Evolutionary conservation across 768 basidiomycete species (phyloP).

Genomic region (Russula foetens): DNA sequence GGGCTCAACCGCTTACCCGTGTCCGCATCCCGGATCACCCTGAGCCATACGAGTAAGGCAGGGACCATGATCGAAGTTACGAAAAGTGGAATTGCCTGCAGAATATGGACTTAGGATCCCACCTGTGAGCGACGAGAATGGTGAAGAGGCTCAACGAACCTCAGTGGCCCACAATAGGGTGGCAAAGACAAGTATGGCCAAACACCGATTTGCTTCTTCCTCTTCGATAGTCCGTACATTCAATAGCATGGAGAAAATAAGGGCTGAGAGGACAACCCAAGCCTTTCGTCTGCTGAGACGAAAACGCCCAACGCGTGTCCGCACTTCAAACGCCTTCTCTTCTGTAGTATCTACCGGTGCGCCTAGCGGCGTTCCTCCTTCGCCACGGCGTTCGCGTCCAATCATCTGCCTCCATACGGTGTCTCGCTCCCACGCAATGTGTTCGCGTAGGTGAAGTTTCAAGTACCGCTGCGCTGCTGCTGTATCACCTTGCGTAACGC

Average conservation of each 20-base stretch:
- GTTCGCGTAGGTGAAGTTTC: constrained; percentile 79
- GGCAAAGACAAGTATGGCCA: constrained; percentile 83
- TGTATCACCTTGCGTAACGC: constrained; percentile 69
- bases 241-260: constrained; percentile 52
- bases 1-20: constrained; percentile 45
- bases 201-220: constrained; percentile 75
- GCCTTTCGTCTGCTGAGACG: constrained; percentile 56
- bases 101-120: background rate
- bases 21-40: constrained; percentile 60
- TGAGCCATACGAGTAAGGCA: constrained; percentile 75
- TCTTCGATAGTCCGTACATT: constrained; percentile 51
- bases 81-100: constrained; percentile 92
- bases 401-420: constrained; percentile 98
- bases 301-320: constrained; percentile 60
- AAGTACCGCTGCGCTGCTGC: constrained; percentile 71
- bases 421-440: constrained; percentile 95
- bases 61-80: constrained; percentile 93
- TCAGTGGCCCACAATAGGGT: constrained; percentile 96
- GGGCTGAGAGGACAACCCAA: constrained; percentile 47
- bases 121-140: background rate
- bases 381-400: constrained; percentile 66
- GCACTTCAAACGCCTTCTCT: constrained; percentile 40
- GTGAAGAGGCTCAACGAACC: constrained; percentile 36
- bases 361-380: constrained; percentile 24
- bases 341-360: constrained; percentile 29